Percentiles rank a stretch among this genome's conserved stretches.
phyloP scores from a whole-genome alignment of 441 rosid species.

The Codiaeum variegatum region DNA sequence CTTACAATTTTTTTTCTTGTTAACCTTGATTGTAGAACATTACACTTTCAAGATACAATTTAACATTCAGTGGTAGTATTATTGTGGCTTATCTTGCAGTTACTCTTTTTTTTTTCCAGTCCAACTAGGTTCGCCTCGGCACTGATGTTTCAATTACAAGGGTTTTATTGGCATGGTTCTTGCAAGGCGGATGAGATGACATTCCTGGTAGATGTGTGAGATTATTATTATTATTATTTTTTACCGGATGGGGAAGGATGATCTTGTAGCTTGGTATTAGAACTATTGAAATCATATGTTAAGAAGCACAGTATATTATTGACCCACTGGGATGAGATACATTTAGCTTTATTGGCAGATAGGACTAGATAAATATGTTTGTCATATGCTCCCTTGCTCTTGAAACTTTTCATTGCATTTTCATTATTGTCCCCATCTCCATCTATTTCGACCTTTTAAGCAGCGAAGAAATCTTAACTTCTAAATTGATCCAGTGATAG shows the following conservation, averaged over 20 bases:
- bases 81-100: background rate
- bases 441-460: background rate
- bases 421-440: background rate
- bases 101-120: background rate
- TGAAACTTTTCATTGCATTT: background rate
- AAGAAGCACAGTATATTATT: too few relatives aligned
- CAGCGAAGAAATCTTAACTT: background rate
- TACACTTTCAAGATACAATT: background rate
- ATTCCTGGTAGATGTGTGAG: background rate
- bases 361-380: background rate
- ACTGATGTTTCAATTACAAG: background rate
- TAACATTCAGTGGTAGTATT: background rate
- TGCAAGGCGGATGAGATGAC: background rate
- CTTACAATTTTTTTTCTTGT: too few relatives aligned
- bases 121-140: background rate
- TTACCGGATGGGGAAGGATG: background rate
- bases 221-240: too few relatives aligned
- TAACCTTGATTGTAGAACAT: background rate
- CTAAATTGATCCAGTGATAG: background rate
- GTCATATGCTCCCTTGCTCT: background rate
- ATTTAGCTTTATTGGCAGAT: background rate
- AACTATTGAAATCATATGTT: background rate
- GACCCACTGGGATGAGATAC: too few relatives aligned
- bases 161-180: background rate
- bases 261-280: background rate